phyloP scores from a whole-genome alignment of 805 yeast genomes.

The Metschnikowia sp. region DNA sequence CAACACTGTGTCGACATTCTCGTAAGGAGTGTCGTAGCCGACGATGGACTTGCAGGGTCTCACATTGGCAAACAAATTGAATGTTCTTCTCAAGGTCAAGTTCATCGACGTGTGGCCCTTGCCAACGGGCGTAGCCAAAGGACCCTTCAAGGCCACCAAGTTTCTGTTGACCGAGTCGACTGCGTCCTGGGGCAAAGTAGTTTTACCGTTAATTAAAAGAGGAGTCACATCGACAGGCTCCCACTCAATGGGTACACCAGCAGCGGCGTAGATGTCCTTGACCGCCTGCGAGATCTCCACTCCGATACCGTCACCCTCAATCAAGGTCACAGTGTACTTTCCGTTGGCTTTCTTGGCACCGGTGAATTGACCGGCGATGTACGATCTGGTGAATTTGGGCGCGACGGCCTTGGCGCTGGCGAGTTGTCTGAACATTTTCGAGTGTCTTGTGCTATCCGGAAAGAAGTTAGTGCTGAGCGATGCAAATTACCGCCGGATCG shows the following conservation, averaged over 20 bases:
- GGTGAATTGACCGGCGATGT: slow-evolving; percentile 64
- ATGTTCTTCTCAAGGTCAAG: slow-evolving; percentile 95
- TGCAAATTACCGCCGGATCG: too few species aligned
- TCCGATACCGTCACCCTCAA: slow-evolving; percentile 99
- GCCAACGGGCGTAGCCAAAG: slow-evolving; percentile 97
- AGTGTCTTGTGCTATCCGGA: slow-evolving; percentile 3
- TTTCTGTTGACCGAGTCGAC: slow-evolving; percentile 89
- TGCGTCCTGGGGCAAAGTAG: slow-evolving; percentile 89
- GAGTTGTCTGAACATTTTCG: slow-evolving; percentile 20
- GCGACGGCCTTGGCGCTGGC: slow-evolving; percentile 18
- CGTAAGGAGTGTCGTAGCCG: slow-evolving; percentile 90
- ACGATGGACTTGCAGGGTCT: slow-evolving; percentile 93
- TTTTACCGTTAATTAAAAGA: slow-evolving; percentile 82
- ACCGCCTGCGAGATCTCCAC: slow-evolving; percentile 93
- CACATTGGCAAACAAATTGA: slow-evolving; percentile 93
- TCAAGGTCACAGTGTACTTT: slow-evolving; percentile 87
- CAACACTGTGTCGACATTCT: slow-evolving; percentile 87
- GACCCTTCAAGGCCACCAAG: slow-evolving; percentile 96
- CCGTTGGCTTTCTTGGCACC: slow-evolving; percentile 71
- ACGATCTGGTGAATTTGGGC: slow-evolving; percentile 32
- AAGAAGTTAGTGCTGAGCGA: slow-evolving; percentile 9
- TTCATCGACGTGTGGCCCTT: slow-evolving; percentile 98
- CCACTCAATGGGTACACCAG: slow-evolving; percentile 95
- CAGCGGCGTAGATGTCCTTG: slow-evolving; percentile 88
- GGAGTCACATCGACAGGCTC: slow-evolving; percentile 97